Percentiles rank a stretch among this genome's conserved stretches.
phyloP scores from a whole-genome alignment of 1,284 basidiomycete species.

The Sporisorium iseilematis-ciliati region DNA sequence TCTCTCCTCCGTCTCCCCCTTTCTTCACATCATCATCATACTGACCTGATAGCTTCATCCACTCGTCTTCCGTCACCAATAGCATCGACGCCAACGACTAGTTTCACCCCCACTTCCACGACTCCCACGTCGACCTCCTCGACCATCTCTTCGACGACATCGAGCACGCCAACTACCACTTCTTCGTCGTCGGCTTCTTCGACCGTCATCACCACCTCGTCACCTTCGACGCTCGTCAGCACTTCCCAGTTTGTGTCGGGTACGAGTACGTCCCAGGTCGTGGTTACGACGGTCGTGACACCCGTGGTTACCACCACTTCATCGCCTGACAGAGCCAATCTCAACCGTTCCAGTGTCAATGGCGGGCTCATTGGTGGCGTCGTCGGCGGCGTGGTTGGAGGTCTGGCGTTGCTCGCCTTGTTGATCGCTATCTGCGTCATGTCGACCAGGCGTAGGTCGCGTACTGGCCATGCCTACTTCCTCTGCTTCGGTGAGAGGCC shows the following conservation, averaged over 20 bases:
- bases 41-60: conserved; percentile 22
- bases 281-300: conserved; percentile 33
- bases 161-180: conserved; percentile 26
- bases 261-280: conserved; percentile 44
- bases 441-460: conserved; percentile 42
- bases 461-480: conserved; percentile 60
- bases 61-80: conserved; percentile 13
- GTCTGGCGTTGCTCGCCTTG: conserved; percentile 48
- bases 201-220: conserved; percentile 40
- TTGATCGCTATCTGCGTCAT: conserved; percentile 45
- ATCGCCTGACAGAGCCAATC: conserved; percentile 14
- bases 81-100: conserved; percentile 27
- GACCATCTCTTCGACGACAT: conserved; percentile 21
- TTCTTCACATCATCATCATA: neutral
- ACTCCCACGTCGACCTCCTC: conserved; percentile 8
- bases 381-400: conserved; percentile 62
- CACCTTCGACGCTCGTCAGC: conserved; percentile 34
- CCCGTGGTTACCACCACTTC: conserved; percentile 43
- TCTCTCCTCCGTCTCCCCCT: neutral
- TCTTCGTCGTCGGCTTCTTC: conserved; percentile 19
- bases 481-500: conserved; percentile 59
- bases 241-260: conserved; percentile 43
- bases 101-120: conserved; percentile 13
- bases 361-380: conserved; percentile 60
- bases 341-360: conserved; percentile 46